Percentiles rank a stretch among this genome's conserved stretches.
phyloP scores from a whole-genome alignment of 345 rosid species.

The Crucihimalaya himalaica region DNA sequence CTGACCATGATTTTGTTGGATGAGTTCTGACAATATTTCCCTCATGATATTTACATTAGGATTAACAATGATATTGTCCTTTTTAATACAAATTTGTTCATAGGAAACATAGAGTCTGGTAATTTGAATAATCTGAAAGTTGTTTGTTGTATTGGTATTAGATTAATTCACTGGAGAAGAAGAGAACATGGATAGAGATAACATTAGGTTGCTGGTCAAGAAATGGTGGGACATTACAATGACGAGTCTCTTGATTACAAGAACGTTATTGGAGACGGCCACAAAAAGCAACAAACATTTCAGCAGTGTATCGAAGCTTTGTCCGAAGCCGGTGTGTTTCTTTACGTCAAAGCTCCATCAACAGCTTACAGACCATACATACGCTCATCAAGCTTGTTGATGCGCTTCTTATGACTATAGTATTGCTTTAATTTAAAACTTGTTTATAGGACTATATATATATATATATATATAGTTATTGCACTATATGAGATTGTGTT shows the following conservation, averaged over 20 bases:
- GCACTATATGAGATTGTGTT: background rate
- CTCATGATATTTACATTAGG: too few species aligned
- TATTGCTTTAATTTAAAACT: slow-evolving; percentile 4
- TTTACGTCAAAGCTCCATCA: slow-evolving; percentile 50
- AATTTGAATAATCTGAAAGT: too few species aligned
- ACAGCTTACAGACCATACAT: slow-evolving; percentile 49
- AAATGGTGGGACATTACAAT: slow-evolving; percentile 67
- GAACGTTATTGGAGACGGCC: slow-evolving; percentile 21
- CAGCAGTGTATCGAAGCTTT: slow-evolving; percentile 47
- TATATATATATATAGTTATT: background rate
- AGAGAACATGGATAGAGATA: slow-evolving; percentile 60
- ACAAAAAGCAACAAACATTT: slow-evolving; percentile 42
- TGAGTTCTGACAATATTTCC: too few species aligned
- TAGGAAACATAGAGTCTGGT: too few species aligned
- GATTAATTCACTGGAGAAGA: slow-evolving; percentile 64
- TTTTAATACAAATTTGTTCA: too few species aligned
- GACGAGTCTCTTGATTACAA: slow-evolving; percentile 56
- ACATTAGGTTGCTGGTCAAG: slow-evolving; percentile 50
- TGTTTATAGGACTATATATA: slow-evolving; percentile 11
- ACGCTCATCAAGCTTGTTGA: slow-evolving; percentile 7
- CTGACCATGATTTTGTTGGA: too few species aligned
- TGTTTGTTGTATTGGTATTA: slow-evolving; percentile 11
- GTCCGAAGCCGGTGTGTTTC: slow-evolving; percentile 40
- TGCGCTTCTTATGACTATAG: slow-evolving; percentile 1
- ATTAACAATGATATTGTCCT: too few species aligned